Evolutionary conservation across 2,329 filamentous ascomycete genomes (phyloP).

Genomic region (Arthrinium phaeospermum): DNA sequence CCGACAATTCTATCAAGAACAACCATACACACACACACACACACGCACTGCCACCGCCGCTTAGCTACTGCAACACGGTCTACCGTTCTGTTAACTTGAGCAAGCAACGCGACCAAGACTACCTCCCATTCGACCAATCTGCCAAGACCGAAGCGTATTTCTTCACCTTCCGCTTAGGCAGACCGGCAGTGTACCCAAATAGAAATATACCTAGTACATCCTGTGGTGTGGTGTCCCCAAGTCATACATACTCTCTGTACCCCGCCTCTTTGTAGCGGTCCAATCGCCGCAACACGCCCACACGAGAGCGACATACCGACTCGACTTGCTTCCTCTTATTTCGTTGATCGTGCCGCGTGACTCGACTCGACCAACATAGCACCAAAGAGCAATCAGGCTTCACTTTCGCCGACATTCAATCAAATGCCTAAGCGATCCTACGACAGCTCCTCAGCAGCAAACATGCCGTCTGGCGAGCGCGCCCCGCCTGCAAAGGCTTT

Average conservation of each 20-base stretch:
- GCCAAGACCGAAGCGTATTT: background rate
- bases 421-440: conserved; percentile 48
- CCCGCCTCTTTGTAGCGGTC: background rate
- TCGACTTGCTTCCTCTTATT: background rate
- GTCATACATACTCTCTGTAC: conserved; percentile 13
- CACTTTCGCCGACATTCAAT: conserved; percentile 19
- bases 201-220: background rate
- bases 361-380: background rate
- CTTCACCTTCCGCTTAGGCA: background rate
- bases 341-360: background rate
- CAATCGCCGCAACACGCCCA: conserved; percentile 7
- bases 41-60: background rate
- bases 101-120: conserved; percentile 1
- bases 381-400: background rate
- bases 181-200: background rate
- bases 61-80: background rate
- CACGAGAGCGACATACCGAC: background rate
- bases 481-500: conserved; percentile 42
- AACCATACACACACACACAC: background rate
- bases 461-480: conserved; percentile 39
- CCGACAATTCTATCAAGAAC: background rate
- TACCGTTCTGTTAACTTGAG: conserved; percentile 15
- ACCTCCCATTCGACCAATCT: background rate
- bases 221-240: conserved; percentile 7
- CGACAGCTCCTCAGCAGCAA: conserved; percentile 34